phyloP scores from a whole-genome alignment of 2,329 filamentous ascomycete species.

The Calonectria ilicicola region DNA sequence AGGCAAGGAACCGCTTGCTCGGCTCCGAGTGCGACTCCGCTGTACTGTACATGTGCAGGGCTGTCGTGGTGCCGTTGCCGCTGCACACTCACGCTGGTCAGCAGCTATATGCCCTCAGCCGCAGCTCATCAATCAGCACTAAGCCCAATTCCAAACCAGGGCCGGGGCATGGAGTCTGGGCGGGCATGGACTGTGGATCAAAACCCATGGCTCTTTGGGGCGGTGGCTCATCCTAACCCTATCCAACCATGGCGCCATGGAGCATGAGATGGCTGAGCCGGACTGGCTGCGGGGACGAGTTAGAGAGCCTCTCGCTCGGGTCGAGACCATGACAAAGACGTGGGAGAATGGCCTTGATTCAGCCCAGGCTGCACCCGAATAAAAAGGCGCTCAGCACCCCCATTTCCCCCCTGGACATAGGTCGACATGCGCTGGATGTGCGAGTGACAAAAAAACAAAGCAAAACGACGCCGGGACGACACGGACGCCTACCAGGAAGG shows the following conservation, averaged over 20 bases:
- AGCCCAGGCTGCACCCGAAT: slow-evolving; percentile 11
- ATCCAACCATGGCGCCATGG: slow-evolving; percentile 36
- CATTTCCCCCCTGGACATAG: neutral
- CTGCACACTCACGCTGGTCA: slow-evolving; percentile 18
- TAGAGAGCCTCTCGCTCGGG: slow-evolving; percentile 19
- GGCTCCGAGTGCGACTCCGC: slow-evolving; percentile 6
- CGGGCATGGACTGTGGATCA: slow-evolving; percentile 25
- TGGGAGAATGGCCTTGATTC: slow-evolving; percentile 22
- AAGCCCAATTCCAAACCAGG: slow-evolving; percentile 36
- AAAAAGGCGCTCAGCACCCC: slow-evolving; percentile 10
- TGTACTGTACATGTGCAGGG: neutral
- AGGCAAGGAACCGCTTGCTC: slow-evolving; percentile 20
- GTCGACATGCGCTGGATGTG: neutral
- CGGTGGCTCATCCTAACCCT: slow-evolving; percentile 39
- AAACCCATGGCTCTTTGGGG: slow-evolving; percentile 34
- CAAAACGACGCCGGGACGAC: neutral
- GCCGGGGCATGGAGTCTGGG: slow-evolving; percentile 26
- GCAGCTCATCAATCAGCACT: slow-evolving; percentile 43
- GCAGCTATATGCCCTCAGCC: slow-evolving; percentile 37
- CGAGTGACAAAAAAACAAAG: neutral
- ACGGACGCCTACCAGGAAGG: neutral
- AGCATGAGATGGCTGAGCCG: slow-evolving; percentile 39
- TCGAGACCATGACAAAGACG: slow-evolving; percentile 22
- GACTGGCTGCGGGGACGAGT: slow-evolving; percentile 36
- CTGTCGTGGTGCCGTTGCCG: slow-evolving; percentile 1